Percentiles rank a stretch among this genome's conserved stretches.
These are phyloP conservation scores for Ceratocystis colombiana DNA, from an alignment of 2,329 filamentous ascomycete species.

Conservation along the genomic window DNA sequence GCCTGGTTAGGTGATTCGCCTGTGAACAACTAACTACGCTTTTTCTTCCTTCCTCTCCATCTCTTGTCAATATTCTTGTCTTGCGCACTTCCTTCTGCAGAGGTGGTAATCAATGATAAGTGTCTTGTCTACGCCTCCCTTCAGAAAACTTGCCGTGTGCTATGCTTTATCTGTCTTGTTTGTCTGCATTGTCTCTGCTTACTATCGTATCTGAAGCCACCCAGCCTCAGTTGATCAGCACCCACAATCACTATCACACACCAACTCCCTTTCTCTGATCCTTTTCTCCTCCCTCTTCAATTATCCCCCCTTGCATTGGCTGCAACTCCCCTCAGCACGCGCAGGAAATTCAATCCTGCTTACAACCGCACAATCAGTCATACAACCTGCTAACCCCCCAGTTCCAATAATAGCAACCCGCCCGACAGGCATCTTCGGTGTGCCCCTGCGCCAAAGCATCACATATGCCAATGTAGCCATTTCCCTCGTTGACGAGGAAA, in stretches of 20 bases:
- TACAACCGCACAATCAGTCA: not conserved
- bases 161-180: not conserved
- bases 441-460: slow-evolving; percentile 88
- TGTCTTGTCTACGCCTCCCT: too few species aligned
- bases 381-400: slow-evolving; percentile 9
- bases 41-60: not conserved
- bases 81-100: too few species aligned
- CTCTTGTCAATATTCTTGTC: not conserved
- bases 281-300: too few species aligned
- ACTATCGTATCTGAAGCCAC: not conserved
- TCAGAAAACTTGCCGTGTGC: too few species aligned
- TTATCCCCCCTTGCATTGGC: too few species aligned
- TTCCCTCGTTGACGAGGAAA: slow-evolving; percentile 82
- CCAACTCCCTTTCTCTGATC: too few species aligned
- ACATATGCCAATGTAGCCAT: slow-evolving; percentile 97
- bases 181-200: not conserved
- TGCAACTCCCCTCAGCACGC: too few species aligned
- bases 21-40: not conserved
- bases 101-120: too few species aligned
- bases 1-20: not conserved
- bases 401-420: slow-evolving; percentile 26
- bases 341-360: not conserved
- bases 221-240: slow-evolving; percentile 11
- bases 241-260: not conserved
- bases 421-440: slow-evolving; percentile 77